These are phyloP conservation scores for Chrysoporthe puriensis DNA, from an alignment of 2,329 filamentous ascomycete genomes.

Conservation along the genomic window DNA sequence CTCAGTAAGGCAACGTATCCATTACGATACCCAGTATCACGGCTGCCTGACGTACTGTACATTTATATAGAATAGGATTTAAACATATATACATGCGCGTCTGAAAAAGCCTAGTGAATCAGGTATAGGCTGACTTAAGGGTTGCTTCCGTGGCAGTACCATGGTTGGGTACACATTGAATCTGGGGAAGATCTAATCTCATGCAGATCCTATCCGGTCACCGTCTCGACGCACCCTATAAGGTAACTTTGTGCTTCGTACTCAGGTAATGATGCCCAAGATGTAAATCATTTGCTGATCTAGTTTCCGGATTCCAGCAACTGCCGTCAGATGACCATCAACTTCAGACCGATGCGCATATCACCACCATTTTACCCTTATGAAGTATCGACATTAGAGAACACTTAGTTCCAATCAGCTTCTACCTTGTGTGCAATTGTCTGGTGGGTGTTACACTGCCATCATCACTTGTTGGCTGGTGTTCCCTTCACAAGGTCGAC, in stretches of 20 bases:
- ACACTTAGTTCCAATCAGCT: too few species aligned
- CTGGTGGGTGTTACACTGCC: too few species aligned
- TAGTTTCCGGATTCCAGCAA: neutral
- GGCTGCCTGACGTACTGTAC: neutral
- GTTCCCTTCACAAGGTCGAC: too few species aligned
- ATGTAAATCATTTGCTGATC: neutral
- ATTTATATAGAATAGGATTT: neutral
- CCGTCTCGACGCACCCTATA: neutral
- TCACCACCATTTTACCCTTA: neutral
- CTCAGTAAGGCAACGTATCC: too few species aligned
- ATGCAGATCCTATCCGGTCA: neutral
- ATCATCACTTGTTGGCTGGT: too few species aligned
- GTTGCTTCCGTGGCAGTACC: neutral
- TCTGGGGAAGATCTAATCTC: slow-evolving; percentile 8
- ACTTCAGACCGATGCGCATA: neutral
- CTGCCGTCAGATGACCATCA: neutral
- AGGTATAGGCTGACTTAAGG: neutral
- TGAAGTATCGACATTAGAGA: neutral
- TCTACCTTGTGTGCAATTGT: too few species aligned
- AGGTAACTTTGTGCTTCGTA: too few species aligned
- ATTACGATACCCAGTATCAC: neutral
- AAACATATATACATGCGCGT: neutral
- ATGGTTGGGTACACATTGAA: neutral
- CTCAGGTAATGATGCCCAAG: neutral
- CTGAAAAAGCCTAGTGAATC: neutral